phyloP scores from a whole-genome alignment of 83 land plant species.

The Larix sibirica region DNA sequence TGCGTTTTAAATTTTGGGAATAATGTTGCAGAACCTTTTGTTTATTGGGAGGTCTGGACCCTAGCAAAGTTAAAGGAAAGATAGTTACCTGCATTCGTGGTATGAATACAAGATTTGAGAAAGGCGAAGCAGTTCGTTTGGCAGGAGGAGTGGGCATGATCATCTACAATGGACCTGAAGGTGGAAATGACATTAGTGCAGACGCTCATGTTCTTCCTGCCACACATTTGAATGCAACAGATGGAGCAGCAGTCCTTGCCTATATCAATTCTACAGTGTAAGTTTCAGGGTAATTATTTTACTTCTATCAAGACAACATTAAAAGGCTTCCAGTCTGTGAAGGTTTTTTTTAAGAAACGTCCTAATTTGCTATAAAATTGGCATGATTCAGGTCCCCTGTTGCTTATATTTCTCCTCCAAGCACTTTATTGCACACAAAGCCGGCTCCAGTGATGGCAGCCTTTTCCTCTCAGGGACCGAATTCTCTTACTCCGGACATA shows the following conservation, averaged over 20 bases:
- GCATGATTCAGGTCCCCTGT: slow-evolving; percentile 20
- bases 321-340: neutral
- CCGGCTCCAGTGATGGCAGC: slow-evolving; percentile 65
- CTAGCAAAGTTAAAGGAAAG: slow-evolving; percentile 21
- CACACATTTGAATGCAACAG: slow-evolving; percentile 23
- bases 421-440: slow-evolving; percentile 18
- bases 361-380: neutral
- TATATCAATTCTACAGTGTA: slow-evolving; percentile 51
- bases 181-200: slow-evolving; percentile 18
- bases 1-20: too few relatives aligned
- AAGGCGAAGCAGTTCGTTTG: slow-evolving; percentile 26
- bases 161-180: slow-evolving; percentile 18
- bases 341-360: neutral
- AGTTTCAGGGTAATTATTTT: neutral
- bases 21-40: too few relatives aligned
- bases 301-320: neutral
- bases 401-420: slow-evolving; percentile 29
- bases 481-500: slow-evolving; percentile 33
- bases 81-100: slow-evolving; percentile 36
- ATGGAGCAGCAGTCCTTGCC: slow-evolving; percentile 24
- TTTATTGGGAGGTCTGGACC: too few relatives aligned
- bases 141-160: slow-evolving; percentile 60
- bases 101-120: slow-evolving; percentile 13
- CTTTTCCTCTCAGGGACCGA: slow-evolving; percentile 73
- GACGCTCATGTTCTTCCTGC: slow-evolving; percentile 58